Conservation (phyloP, 352 stramenopile genomes). For the Globisporangium splendens region DNA sequence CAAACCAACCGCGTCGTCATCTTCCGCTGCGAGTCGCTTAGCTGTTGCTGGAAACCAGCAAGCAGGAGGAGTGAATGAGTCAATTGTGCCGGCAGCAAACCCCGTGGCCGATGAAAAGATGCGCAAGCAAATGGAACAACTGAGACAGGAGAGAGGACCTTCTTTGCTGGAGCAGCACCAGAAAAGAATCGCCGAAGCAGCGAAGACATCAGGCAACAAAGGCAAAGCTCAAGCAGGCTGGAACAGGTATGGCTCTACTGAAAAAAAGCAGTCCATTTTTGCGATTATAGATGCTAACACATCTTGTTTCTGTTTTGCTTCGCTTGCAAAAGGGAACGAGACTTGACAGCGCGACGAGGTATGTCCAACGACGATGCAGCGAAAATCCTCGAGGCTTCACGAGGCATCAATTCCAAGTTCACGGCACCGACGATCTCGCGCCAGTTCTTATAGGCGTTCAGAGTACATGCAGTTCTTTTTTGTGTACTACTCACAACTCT, state of each 20-base stretch:
- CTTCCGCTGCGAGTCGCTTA: slow-evolving; percentile 15
- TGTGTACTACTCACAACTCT: slow-evolving; percentile 4
- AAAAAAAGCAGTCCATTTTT: not conserved
- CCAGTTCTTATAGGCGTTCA: slow-evolving; percentile 63
- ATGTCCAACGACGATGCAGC: slow-evolving; percentile 70
- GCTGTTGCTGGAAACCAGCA: slow-evolving; percentile 8
- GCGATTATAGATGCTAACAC: not conserved
- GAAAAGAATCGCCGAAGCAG: slow-evolving; percentile 53
- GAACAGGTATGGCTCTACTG: slow-evolving; percentile 48
- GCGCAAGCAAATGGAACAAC: slow-evolving; percentile 60
- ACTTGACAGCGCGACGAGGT: slow-evolving; percentile 51
- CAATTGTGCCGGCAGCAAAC: slow-evolving; percentile 63
- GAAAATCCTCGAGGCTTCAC: slow-evolving; percentile 69
- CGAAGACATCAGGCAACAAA: slow-evolving; percentile 15
- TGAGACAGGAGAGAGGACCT: slow-evolving; percentile 54
- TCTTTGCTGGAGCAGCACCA: slow-evolving; percentile 81
- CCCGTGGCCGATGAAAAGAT: slow-evolving; percentile 65
- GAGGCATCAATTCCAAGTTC: slow-evolving; percentile 85
- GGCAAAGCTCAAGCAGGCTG: slow-evolving; percentile 29
- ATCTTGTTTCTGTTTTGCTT: not conserved
- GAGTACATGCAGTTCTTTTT: not conserved
- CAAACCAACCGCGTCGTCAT: slow-evolving; percentile 20
- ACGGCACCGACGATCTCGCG: slow-evolving; percentile 76
- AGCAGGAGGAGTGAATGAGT: slow-evolving; percentile 42
- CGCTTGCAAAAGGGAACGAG: slow-evolving; percentile 45